These are phyloP conservation scores for Jatropha multifida DNA, from an alignment of 441 rosid species.

Conservation along the genomic window DNA sequence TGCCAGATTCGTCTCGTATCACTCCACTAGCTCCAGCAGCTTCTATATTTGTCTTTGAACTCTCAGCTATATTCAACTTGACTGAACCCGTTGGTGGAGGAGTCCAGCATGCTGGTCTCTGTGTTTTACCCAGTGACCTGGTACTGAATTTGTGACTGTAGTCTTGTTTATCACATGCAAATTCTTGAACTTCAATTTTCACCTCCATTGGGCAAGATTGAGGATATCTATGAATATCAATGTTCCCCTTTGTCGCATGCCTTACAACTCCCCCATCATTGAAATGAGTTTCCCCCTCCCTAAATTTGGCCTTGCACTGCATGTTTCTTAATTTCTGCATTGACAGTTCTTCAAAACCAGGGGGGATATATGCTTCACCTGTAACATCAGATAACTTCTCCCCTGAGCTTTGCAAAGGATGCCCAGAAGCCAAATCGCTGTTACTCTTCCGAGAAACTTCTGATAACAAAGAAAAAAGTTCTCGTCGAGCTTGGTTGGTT, in stretches of 20 bases:
- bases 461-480: not conserved
- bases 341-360: slow-evolving; percentile 14
- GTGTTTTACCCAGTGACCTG: not conserved
- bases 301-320: not conserved
- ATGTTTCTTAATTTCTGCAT: not conserved
- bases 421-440: not conserved
- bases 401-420: not conserved
- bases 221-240: not conserved
- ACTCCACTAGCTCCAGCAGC: slow-evolving; percentile 41
- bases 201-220: slow-evolving; percentile 7
- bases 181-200: slow-evolving; percentile 8
- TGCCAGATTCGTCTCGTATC: slow-evolving; percentile 43
- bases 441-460: slow-evolving; percentile 5
- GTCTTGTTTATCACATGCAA: not conserved
- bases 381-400: not conserved
- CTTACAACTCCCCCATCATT: not conserved
- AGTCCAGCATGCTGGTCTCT: slow-evolving; percentile 13
- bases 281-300: not conserved
- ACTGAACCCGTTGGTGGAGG: slow-evolving; percentile 36
- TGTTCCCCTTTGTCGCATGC: not conserved
- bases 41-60: slow-evolving; percentile 18
- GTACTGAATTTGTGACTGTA: not conserved
- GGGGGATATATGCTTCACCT: slow-evolving; percentile 5
- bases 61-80: slow-evolving; percentile 41
- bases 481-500: not conserved